These are phyloP conservation scores for Paramarasmius palmivorus DNA, from an alignment of 1,284 basidiomycete genomes.

Conservation along the genomic window DNA sequence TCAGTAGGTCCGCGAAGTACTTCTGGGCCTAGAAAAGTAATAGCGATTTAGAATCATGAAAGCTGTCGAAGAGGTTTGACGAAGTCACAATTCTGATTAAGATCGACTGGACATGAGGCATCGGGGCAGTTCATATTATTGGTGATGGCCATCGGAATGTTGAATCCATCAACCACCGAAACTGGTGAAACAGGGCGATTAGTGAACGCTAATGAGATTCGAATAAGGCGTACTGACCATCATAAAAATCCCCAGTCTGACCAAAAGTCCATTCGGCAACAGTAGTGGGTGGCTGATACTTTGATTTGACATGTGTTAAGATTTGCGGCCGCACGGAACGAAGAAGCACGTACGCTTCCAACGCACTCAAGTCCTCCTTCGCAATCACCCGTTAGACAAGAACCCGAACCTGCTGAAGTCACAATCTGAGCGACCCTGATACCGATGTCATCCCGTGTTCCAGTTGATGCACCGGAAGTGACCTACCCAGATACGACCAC, in stretches of 20 bases:
- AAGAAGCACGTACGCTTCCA: no score
- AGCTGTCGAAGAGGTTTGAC: background rate
- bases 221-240: constrained; percentile 31
- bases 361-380: constrained; percentile 42
- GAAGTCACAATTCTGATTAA: constrained; percentile 44
- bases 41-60: background rate
- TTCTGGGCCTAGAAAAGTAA: no score
- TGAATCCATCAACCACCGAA: constrained; percentile 59
- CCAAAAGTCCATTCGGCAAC: constrained; percentile 59
- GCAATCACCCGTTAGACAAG: constrained; percentile 15
- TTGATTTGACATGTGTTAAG: constrained; percentile 44
- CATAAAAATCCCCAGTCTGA: constrained; percentile 45
- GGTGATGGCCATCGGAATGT: constrained; percentile 56
- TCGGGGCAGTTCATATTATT: constrained; percentile 52
- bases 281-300: constrained; percentile 48
- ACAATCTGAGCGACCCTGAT: background rate
- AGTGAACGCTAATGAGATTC: background rate
- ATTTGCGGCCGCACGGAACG: constrained; percentile 41
- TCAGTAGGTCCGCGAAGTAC: no score
- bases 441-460: no score
- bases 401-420: background rate
- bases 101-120: constrained; percentile 53
- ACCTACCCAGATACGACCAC: background rate
- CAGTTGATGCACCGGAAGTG: no score
- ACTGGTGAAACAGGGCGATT: constrained; percentile 24